Base-by-base conservation (phyloP, 2,329 filamentous ascomycete species). In the Aureobasidium musti region DNA sequence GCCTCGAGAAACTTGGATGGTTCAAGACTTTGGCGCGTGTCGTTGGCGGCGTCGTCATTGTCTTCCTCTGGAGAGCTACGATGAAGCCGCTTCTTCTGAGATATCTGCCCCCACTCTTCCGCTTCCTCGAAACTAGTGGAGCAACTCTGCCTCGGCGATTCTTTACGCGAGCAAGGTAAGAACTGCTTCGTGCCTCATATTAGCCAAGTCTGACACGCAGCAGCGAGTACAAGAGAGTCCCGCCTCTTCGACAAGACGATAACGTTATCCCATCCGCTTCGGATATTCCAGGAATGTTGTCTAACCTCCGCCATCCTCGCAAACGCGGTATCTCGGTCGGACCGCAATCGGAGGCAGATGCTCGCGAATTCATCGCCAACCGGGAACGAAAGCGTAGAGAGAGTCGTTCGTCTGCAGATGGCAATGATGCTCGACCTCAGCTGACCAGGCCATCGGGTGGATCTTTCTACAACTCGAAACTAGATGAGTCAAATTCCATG, bases 281-380 rank as follows among this genome's bases (percentile, higher is more conserved):
- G 28, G 92, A 97, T 69, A 86, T 98, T 26, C 91, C 94, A 3
- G 85, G 87, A 37, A 87, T 97, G 74, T 83, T 97, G 28, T 89
- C 88, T 68, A 92, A 88, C 49, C 91, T 98, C 53, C 87, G 92
- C 28, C 88, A 94, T 71, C 91, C 92, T 0, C 85, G 92, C 67
- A 89, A 89, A 68, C 86, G 95, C 61, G 90, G 92, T 37, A 87
- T 98, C 39, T 97, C 92, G 6, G 86, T 98, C 63, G 95, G 95
- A 0, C 95, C 95, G 1, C 95, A 98, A 79, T 97, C 93, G 53
- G 93, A 93, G 68, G 95, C 95, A 1, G 95, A 99, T 79, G 95
- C 92, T 28, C 97, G 97, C 79, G 95, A 99, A 80, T 92, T 92
- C 23, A 82, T 99, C 57, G 95, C 94, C 6, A 97, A 97, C 75